Conservation (phyloP, 106 monocot species). For the Dioscorea zingiberensis region DNA sequence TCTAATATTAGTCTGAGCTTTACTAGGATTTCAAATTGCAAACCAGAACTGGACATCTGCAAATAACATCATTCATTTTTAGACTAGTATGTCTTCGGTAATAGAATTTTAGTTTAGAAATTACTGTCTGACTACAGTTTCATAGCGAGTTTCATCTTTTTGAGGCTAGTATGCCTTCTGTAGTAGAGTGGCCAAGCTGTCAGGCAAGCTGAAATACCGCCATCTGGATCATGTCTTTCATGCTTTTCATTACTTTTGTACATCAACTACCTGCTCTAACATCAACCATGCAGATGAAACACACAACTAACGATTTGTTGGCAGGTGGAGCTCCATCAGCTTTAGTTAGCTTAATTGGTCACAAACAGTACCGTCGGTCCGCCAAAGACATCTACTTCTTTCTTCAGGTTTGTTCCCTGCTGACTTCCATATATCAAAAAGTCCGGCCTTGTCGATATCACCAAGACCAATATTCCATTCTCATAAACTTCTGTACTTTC, state of each 20-base stretch:
- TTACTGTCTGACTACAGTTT: no score
- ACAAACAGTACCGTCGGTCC: constrained; percentile 55
- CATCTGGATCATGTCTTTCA: neutral
- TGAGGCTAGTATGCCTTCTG: no score
- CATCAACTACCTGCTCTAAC: neutral
- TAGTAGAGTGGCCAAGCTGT: no score
- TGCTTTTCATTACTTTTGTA: neutral
- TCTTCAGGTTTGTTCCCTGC: constrained; percentile 56
- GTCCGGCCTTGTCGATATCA: no score
- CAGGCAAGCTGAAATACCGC: no score
- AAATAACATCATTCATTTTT: no score
- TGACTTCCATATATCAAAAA: neutral
- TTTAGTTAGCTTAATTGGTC: constrained; percentile 83
- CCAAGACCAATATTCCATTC: neutral
- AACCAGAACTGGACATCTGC: no score
- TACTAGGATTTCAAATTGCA: no score
- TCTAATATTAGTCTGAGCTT: no score
- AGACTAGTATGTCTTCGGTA: no score
- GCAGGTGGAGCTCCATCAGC: constrained; percentile 91
- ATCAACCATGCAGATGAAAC: neutral
- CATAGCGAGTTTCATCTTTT: no score
- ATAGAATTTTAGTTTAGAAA: no score
- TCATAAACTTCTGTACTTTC: neutral
- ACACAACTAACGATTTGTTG: neutral
- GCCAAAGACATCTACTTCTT: constrained; percentile 86